phyloP scores from a whole-genome alignment of 139 green algal genomes.

The Chlorella ohadii region DNA sequence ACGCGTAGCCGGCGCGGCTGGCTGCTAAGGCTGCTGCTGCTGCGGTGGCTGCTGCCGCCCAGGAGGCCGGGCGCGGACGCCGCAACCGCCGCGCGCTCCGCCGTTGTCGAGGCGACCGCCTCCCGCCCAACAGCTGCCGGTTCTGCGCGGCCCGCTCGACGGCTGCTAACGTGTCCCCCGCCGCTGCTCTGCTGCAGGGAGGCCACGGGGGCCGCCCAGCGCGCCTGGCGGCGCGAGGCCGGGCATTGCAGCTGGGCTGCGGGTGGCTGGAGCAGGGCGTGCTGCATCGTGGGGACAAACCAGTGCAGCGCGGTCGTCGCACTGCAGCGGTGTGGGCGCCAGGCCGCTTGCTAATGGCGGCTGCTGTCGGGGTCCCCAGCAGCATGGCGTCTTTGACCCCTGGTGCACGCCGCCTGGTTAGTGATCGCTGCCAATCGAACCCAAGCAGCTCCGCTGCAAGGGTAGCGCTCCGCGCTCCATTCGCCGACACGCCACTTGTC shows the following conservation, averaged over 20 bases:
- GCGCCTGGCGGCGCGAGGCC: background rate
- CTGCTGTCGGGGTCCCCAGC: too few relatives aligned
- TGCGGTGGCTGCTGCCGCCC: background rate
- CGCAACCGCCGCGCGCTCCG: background rate
- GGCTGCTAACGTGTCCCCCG: background rate
- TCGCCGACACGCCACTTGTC: too few relatives aligned
- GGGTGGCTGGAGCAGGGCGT: too few relatives aligned
- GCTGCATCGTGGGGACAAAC: too few relatives aligned
- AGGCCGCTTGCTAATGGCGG: too few relatives aligned
- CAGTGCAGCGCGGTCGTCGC: too few relatives aligned
- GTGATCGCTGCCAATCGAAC: too few relatives aligned
- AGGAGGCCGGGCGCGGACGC: background rate
- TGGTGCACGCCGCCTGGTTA: too few relatives aligned
- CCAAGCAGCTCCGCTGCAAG: too few relatives aligned
- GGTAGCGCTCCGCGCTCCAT: too few relatives aligned
- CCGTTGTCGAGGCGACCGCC: background rate
- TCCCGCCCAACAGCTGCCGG: constrained; percentile 3
- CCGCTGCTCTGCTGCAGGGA: background rate
- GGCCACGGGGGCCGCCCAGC: background rate
- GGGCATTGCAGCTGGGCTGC: background rate
- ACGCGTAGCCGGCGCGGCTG: constrained; percentile 37
- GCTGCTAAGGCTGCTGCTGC: constrained; percentile 8
- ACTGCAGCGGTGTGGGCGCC: too few relatives aligned
- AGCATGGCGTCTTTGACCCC: too few relatives aligned
- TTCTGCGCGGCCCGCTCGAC: background rate